phyloP scores from a whole-genome alignment of 805 yeast genomes.

The Metschnikowia baotianmanensis region DNA sequence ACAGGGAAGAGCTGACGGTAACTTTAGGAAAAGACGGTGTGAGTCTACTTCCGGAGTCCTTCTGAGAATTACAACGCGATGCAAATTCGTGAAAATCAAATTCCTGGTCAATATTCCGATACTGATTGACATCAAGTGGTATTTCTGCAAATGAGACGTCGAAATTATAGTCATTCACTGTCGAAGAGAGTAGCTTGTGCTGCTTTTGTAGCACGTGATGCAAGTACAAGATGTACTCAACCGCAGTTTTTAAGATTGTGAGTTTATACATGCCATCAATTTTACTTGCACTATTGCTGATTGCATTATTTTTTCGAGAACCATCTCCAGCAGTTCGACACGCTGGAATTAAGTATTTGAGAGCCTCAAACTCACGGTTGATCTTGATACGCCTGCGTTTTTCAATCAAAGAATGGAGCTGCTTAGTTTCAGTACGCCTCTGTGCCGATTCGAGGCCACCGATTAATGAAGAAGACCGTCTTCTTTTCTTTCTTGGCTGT shows the following conservation, averaged over 20 bases:
- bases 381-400: constrained; percentile 74
- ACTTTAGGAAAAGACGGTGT: neutral
- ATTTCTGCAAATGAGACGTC: constrained; percentile 49
- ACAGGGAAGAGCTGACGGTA: neutral
- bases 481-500: constrained; percentile 32
- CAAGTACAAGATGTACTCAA: constrained; percentile 71
- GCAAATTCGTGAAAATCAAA: constrained; percentile 44
- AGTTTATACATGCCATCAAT: constrained; percentile 74
- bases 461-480: constrained; percentile 38
- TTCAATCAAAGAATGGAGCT: constrained; percentile 72
- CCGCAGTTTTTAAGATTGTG: constrained; percentile 78
- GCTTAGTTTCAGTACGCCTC: constrained; percentile 43
- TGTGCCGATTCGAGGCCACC: constrained; percentile 41
- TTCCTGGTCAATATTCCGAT: constrained; percentile 57
- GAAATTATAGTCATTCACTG: constrained; percentile 33
- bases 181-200: constrained; percentile 38
- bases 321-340: constrained; percentile 50
- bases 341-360: constrained; percentile 75
- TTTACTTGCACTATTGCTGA: constrained; percentile 31
- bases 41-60: neutral
- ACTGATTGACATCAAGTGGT: constrained; percentile 57
- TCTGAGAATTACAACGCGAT: constrained; percentile 10
- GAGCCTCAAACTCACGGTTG: constrained; percentile 79
- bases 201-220: constrained; percentile 57
- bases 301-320: constrained; percentile 6